Evolutionary conservation across 306 rosid species (phyloP), one percentile per base, ranked within the genome.

Genomic region (Lathyrus sativus): DNA sequence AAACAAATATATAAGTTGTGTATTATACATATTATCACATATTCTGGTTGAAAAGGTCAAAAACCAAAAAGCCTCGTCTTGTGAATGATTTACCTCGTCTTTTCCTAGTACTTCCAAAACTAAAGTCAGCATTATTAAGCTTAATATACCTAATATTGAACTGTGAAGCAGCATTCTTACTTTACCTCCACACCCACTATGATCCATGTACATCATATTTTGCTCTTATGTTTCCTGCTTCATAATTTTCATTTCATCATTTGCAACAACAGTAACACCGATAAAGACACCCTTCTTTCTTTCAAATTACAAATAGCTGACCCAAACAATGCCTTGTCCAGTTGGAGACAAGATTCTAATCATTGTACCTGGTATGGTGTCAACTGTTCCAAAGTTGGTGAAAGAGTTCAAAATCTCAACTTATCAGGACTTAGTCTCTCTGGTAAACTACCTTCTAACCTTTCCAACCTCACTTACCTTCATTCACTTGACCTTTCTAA

Each of bases 351-450:
- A 4, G 3, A 69, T 73, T 81, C 82, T 11, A 57, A 49, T 39
- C 81, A 76, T 38, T 81, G 85, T 26, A 55, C 49, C 4, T 81
- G 85, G 85, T 33, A 7, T 15, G 81, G 81, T 35, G 78, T 76
- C 3, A 61, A 71, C 3, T 78, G 86, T 70, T 61, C 71, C 74
- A 78, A 56, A 59, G 8, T 9, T 60, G 75, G 71, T 35, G 48
- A 11, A 2, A 68, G 67, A 70, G 83, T 82, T 15, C 57, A 62
- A 49, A 75, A 74, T 42, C 79, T 82, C 14, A 9, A n/a, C 9
- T 65, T 83, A 12, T 2, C 15, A 14, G 56, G 53, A 62, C 70
- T 64, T 18, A 19, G 19, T 15, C 82, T 76, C 71, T 67, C 67
- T 33, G 86, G 84, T 11, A 68, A 33, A 24, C 19, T 82, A 3